These are phyloP conservation scores for Musa beccarii DNA, from an alignment of 176 grass and related monocot species.

Conservation along the genomic window DNA sequence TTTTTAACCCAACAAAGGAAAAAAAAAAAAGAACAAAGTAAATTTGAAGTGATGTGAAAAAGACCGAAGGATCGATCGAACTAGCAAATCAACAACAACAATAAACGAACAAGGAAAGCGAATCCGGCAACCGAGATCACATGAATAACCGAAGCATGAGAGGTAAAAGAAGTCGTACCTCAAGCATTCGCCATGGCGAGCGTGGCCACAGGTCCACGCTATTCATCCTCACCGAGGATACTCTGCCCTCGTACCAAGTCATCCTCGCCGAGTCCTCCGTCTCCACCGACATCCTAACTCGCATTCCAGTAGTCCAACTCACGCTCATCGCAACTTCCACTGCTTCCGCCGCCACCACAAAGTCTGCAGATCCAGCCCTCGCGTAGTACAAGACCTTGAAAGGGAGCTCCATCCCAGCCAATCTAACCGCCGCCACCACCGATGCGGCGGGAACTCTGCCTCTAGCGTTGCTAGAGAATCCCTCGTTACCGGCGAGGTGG, in stretches of 20 bases:
- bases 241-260: slow-evolving; percentile 28
- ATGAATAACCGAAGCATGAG: too few relatives aligned
- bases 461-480: slow-evolving; percentile 22
- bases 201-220: background rate
- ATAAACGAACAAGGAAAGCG: too few relatives aligned
- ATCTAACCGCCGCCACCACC: slow-evolving; percentile 31
- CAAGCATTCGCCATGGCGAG: slow-evolving; percentile 45
- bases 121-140: too few relatives aligned
- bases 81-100: too few relatives aligned
- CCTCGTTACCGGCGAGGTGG: background rate
- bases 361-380: slow-evolving; percentile 32
- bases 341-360: slow-evolving; percentile 44
- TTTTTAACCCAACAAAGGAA: too few relatives aligned
- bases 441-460: slow-evolving; percentile 30
- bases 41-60: too few relatives aligned
- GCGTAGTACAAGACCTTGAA: slow-evolving; percentile 60
- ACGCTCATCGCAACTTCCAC: slow-evolving; percentile 28
- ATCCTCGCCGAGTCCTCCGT: slow-evolving; percentile 31
- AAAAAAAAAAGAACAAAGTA: too few relatives aligned
- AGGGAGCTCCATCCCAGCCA: slow-evolving; percentile 21
- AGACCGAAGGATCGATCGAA: background rate
- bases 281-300: slow-evolving; percentile 44
- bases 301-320: slow-evolving; percentile 21
- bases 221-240: slow-evolving; percentile 19
- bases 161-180: slow-evolving; percentile 24